phyloP scores from a whole-genome alignment of 257 asterid species.

The Pogostemon cablin region DNA sequence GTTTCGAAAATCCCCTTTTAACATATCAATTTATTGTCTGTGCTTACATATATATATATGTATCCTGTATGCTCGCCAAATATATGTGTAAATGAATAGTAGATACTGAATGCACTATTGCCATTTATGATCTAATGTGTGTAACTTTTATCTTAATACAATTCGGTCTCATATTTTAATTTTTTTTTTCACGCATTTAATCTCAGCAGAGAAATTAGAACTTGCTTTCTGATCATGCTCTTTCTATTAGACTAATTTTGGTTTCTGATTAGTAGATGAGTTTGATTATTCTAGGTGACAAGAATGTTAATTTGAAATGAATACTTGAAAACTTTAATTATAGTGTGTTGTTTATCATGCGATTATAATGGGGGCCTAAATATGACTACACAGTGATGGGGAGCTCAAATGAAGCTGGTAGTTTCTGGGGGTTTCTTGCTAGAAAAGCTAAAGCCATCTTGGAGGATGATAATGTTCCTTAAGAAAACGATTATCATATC shows the following conservation, averaged over 20 bases:
- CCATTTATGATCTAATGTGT: no score
- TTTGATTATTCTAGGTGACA: no score
- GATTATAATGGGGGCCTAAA: conserved; percentile 46
- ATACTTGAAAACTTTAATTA: background rate
- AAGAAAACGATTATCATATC: conserved; percentile 18
- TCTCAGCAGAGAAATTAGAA: background rate
- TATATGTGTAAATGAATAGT: no score
- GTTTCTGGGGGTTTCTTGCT: conserved; percentile 92
- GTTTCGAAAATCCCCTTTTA: background rate
- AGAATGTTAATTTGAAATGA: background rate
- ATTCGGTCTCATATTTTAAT: no score
- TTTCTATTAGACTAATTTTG: background rate
- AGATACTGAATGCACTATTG: no score
- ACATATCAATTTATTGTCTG: no score
- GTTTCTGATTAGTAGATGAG: no score
- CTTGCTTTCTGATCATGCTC: background rate
- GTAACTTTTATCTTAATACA: no score
- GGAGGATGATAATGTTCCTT: conserved; percentile 43
- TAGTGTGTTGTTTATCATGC: background rate
- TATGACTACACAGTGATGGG: conserved; percentile 64
- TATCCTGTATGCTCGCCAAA: no score
- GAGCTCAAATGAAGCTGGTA: conserved; percentile 65
- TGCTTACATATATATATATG: background rate
- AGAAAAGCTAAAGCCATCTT: conserved; percentile 73
- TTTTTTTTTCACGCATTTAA: background rate